phyloP scores from a whole-genome alignment of 1,284 basidiomycete genomes.

The Coriolopsis trogii region DNA sequence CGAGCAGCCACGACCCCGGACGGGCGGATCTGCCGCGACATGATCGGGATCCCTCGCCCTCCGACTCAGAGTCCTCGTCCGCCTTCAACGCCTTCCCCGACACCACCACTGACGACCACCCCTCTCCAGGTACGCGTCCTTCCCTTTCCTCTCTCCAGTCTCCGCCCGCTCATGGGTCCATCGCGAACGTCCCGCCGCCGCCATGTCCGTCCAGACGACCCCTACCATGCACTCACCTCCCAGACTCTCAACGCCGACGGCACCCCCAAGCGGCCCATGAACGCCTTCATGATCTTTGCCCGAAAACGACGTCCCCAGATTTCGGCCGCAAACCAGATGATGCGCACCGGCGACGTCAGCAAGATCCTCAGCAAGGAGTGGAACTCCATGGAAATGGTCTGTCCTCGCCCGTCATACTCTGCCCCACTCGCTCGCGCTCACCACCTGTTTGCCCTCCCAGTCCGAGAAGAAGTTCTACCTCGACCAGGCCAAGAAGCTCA shows the following conservation, averaged over 20 bases:
- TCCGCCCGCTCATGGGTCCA: no score
- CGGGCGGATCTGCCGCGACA: conserved; percentile 25
- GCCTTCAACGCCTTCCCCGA: conserved; percentile 24
- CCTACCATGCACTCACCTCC: conserved; percentile 60
- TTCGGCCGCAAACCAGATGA: conserved; percentile 77
- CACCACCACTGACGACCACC: conserved; percentile 22
- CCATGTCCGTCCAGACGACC: conserved; percentile 41
- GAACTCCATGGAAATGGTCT: conserved; percentile 71
- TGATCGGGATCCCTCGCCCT: conserved; percentile 31
- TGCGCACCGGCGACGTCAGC: conserved; percentile 85
- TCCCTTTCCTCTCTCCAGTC: background rate
- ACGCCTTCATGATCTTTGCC: conserved; percentile 90
- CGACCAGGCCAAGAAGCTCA: conserved; percentile 79
- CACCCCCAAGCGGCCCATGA: conserved; percentile 86
- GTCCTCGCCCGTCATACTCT: conserved; percentile 27
- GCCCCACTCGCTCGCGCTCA: background rate
- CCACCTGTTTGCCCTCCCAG: conserved; percentile 38
- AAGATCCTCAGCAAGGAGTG: conserved; percentile 83
- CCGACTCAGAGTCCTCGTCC: conserved; percentile 27
- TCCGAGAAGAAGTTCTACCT: conserved; percentile 82
- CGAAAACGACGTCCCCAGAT: conserved; percentile 80
- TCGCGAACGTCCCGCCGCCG: background rate
- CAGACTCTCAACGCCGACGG: conserved; percentile 83
- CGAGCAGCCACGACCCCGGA: conserved; percentile 14
- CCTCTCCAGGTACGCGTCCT: conserved; percentile 23